phyloP scores from a whole-genome alignment of 257 asterid species.

The Penstemon eatonii region DNA sequence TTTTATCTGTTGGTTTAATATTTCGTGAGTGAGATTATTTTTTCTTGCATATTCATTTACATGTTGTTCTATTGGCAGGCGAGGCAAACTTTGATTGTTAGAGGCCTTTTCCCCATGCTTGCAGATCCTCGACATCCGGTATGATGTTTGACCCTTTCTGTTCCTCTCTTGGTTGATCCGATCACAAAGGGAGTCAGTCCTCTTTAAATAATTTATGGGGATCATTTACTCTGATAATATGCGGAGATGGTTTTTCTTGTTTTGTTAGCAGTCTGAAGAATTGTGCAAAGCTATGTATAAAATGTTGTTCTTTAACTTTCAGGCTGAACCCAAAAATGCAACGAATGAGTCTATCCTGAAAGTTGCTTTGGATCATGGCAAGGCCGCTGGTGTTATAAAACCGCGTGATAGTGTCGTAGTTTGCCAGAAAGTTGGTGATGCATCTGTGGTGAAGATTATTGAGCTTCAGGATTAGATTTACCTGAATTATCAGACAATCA shows the following conservation, averaged over 20 bases:
- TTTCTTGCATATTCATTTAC: not conserved
- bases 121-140: slow-evolving; percentile 98
- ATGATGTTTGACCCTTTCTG: slow-evolving; percentile 23
- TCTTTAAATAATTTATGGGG: no score
- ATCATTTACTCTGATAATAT: no score
- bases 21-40: not conserved
- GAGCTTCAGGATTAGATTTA: slow-evolving; percentile 63
- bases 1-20: not conserved
- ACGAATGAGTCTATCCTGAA: slow-evolving; percentile 60
- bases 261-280: not conserved
- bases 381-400: slow-evolving; percentile 61
- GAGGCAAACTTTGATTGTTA: slow-evolving; percentile 83
- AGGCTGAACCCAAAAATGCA: slow-evolving; percentile 67
- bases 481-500: not conserved
- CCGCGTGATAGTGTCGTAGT: slow-evolving; percentile 68
- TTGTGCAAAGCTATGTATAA: not conserved
- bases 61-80: slow-evolving; percentile 47
- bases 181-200: not conserved
- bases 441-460: slow-evolving; percentile 74
- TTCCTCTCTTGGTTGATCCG: not conserved
- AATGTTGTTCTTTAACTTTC: slow-evolving; percentile 7
- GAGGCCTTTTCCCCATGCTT: slow-evolving; percentile 95
- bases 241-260: not conserved
- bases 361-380: slow-evolving; percentile 76
- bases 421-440: slow-evolving; percentile 85